Percentiles rank a stretch among this genome's conserved stretches.
Conservation (phyloP, 306 rosid species). For the Prunus padus region DNA sequence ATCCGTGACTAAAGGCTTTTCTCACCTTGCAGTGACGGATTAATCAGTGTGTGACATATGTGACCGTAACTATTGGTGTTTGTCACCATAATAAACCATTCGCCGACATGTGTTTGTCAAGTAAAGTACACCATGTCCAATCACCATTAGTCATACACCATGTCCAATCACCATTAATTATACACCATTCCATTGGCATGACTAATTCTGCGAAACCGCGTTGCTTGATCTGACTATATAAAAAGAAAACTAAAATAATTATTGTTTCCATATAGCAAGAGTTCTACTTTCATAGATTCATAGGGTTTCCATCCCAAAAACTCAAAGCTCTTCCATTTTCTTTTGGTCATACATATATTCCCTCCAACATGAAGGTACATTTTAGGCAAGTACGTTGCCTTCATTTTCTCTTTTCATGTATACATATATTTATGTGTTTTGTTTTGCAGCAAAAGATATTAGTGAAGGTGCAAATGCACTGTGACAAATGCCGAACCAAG, state of each 20-base stretch:
- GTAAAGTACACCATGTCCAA: no score
- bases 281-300: constrained; percentile 1
- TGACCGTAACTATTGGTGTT: no score
- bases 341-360: neutral
- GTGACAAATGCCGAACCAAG: constrained; percentile 33
- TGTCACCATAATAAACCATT: no score
- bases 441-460: constrained; percentile 36
- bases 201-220: neutral
- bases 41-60: no score
- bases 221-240: neutral
- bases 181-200: neutral
- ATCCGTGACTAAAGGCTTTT: no score
- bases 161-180: no score
- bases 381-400: no score
- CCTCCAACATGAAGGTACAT: neutral
- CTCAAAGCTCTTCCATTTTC: neutral
- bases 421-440: neutral
- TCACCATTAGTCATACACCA: no score
- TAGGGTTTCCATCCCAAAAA: neutral
- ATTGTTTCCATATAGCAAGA: neutral
- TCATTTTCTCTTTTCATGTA: no score
- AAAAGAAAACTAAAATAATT: neutral
- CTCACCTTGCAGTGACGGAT: no score
- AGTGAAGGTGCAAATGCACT: constrained; percentile 20
- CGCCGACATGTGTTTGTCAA: no score